These are phyloP conservation scores for Leccinellum luteum DNA, from an alignment of 768 basidiomycete genomes.

Conservation along the genomic window DNA sequence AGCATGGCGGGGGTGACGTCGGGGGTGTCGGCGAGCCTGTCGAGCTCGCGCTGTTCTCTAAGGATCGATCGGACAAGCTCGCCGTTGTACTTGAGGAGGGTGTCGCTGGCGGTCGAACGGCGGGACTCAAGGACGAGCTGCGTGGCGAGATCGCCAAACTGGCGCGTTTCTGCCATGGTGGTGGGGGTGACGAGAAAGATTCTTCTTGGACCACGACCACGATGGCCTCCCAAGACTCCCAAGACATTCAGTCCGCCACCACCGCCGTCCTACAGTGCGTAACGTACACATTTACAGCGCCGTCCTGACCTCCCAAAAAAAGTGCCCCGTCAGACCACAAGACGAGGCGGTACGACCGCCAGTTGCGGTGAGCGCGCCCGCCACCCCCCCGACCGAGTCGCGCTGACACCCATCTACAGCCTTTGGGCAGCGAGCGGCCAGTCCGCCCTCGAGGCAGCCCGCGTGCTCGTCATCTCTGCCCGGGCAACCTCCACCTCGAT, in stretches of 20 bases:
- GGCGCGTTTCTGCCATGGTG: constrained; percentile 51
- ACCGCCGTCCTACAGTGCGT: constrained; percentile 37
- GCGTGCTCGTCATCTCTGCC: constrained; percentile 76
- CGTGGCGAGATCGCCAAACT: constrained; percentile 83
- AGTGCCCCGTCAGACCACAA: constrained; percentile 79
- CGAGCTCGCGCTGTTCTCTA: constrained; percentile 89
- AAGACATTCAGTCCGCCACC: constrained; percentile 47
- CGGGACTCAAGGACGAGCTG: constrained; percentile 86
- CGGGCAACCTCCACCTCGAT: constrained; percentile 85
- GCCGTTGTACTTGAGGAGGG: constrained; percentile 90
- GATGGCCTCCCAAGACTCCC: constrained; percentile 38
- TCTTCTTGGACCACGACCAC: constrained; percentile 15
- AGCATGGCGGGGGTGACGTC: constrained; percentile 60
- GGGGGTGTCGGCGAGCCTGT: constrained; percentile 49
- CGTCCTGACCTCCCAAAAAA: constrained; percentile 4
- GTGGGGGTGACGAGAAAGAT: constrained; percentile 1
- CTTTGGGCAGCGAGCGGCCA: constrained; percentile 96
- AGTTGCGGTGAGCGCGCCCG: constrained; percentile 64
- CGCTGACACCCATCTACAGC: constrained; percentile 35
- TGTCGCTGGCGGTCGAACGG: constrained; percentile 79
- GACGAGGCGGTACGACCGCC: constrained; percentile 90
- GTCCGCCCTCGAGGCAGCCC: constrained; percentile 78
- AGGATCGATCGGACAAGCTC: constrained; percentile 80
- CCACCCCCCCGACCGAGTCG: not conserved
- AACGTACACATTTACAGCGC: not conserved